Conservation (phyloP, 2,329 filamentous ascomycete genomes). For the Clonostachys rhizophaga region DNA sequence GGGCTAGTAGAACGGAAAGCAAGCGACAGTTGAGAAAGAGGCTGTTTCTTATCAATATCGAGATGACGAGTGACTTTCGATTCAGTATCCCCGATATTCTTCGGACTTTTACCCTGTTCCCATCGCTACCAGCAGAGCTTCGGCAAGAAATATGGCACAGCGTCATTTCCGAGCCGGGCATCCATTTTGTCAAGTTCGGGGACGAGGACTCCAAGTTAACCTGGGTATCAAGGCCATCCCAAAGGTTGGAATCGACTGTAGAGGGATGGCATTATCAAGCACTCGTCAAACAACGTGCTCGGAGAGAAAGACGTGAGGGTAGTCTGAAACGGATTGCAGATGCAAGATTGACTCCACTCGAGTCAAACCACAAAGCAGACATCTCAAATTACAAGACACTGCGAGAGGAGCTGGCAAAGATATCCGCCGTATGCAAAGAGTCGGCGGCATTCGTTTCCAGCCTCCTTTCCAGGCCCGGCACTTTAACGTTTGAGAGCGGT, state of each 20-base stretch:
- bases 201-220: neutral
- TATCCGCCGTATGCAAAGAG: neutral
- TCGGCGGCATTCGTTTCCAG: neutral
- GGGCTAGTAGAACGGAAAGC: no score
- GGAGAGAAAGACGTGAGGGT: neutral
- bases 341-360: neutral
- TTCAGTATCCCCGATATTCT: neutral
- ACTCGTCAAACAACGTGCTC: neutral
- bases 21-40: no score
- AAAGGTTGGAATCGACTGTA: neutral
- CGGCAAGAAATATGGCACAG: neutral
- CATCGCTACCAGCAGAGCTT: neutral
- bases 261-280: neutral
- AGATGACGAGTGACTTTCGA: neutral
- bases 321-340: neutral
- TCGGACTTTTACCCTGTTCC: neutral
- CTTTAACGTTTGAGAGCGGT: neutral
- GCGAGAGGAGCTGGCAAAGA: neutral
- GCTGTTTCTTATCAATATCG: no score
- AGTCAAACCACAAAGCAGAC: neutral
- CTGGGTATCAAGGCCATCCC: neutral
- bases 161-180: neutral
- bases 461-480: neutral
- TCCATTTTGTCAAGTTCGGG: neutral
- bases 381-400: neutral